Evolutionary conservation across 768 basidiomycete species (phyloP), one percentile per base, ranked within the genome.

Genomic region (Lactarius evosmus): DNA sequence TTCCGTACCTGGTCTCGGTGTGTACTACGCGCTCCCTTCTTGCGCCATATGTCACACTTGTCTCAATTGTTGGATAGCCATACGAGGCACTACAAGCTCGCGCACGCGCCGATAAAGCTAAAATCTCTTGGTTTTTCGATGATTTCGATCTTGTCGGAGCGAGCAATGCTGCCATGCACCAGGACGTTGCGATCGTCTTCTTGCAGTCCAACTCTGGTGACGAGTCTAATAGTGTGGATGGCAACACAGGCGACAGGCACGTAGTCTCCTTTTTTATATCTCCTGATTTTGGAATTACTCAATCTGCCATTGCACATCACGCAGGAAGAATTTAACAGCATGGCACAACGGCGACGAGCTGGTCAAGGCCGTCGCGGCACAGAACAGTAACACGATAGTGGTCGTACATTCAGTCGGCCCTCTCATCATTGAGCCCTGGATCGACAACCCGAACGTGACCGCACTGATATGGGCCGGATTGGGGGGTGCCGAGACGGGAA

Each of bases 331-430:
- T 65, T 60, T 81, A 49, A 78, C 75, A 17, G 74, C 78, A 9
- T 82, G 77, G 71, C 66, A 73, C 29, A 44, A 70, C 4, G 73
- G 75, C 59, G 74, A 75, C n/a, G 58, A 72, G 9, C 67, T 80
- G 63, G 79, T 86, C 65, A 79, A 72, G 69, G 73, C 78, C 0
- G 86, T 88, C 4, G 91, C 93, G 0, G 78, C 83, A 4, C 81
- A 83, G 0, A 87, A 86, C 74, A 82, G 77, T 66, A 91, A 91
- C 72, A 92, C 89, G 4, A 81, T 95, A 58, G 93, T 93, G 30
- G 83, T 95, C 17, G 77, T 89, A 3, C 87, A 93, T 74, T 85
- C 85, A 9, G 88, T 92, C 34, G 92, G 92, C 3, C 86, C 88
- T 0, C 82, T 90, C 4, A 74, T 79, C 56, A 70, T 83, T n/a